These are phyloP conservation scores for Asterochloris sp. DNA, from an alignment of 139 green algal species.

Conservation along the genomic window DNA sequence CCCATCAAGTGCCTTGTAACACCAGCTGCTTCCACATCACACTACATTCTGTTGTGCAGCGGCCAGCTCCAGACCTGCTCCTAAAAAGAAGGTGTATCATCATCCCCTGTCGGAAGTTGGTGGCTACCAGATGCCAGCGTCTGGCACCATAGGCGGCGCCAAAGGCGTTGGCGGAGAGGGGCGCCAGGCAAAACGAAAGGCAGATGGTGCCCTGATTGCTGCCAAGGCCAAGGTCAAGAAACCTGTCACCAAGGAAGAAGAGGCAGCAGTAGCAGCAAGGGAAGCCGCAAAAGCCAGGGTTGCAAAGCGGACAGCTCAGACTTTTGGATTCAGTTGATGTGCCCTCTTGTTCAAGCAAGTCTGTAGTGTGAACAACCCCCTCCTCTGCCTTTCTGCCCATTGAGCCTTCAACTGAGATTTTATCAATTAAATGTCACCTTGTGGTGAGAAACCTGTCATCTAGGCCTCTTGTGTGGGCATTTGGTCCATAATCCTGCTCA, in stretches of 20 bases:
- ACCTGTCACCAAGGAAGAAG: constrained; percentile 58
- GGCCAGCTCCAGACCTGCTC: not conserved
- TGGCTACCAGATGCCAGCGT: constrained; percentile 47
- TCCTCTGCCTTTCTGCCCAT: too few species aligned
- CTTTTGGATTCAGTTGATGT: constrained; percentile 7
- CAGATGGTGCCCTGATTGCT: not conserved
- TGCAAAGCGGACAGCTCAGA: constrained; percentile 39
- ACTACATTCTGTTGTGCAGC: not conserved
- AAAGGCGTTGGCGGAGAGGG: constrained; percentile 27
- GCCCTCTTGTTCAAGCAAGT: too few species aligned
- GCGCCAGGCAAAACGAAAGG: not conserved
- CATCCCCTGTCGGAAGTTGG: constrained; percentile 59
- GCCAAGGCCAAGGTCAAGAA: constrained; percentile 27
- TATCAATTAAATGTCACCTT: too few species aligned
- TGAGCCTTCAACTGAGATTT: too few species aligned
- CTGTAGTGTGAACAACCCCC: too few species aligned
- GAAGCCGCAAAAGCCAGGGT: constrained; percentile 72
- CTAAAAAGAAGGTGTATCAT: constrained; percentile 2
- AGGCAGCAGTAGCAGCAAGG: constrained; percentile 54
- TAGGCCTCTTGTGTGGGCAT: not conserved
- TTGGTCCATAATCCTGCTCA: constrained; percentile 22
- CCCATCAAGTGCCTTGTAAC: not conserved
- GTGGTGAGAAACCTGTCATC: too few species aligned
- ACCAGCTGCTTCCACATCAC: too few species aligned
- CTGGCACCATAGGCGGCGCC: constrained; percentile 33